These are phyloP conservation scores for Nakazawaea ambrosiae DNA, from an alignment of 805 yeast species.

Conservation along the genomic window DNA sequence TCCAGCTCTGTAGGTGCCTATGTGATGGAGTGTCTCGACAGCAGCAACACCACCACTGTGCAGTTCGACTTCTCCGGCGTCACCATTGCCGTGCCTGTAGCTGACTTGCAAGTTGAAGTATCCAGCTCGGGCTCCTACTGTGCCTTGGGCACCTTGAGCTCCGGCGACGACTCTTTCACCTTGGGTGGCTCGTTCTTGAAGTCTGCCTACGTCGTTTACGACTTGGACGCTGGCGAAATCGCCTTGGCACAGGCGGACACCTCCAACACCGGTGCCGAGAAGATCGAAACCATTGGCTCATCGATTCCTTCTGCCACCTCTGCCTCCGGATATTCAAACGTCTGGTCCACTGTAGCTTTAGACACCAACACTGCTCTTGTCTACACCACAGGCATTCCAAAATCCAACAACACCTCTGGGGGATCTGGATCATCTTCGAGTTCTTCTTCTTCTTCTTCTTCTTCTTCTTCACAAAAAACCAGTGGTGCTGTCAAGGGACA, in stretches of 20 bases:
- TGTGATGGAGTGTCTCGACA: slow-evolving; percentile 33
- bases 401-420: neutral
- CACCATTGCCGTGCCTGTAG: slow-evolving; percentile 43
- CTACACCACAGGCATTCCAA: neutral
- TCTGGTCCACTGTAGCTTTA: slow-evolving; percentile 26
- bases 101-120: slow-evolving; percentile 17
- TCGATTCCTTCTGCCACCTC: slow-evolving; percentile 44
- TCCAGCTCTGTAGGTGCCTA: slow-evolving; percentile 36
- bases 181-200: slow-evolving; percentile 50
- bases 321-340: slow-evolving; percentile 39
- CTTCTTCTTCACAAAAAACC: neutral
- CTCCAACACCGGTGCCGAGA: slow-evolving; percentile 20
- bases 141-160: slow-evolving; percentile 33
- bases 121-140: slow-evolving; percentile 25
- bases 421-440: neutral
- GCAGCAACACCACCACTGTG: slow-evolving; percentile 21
- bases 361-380: slow-evolving; percentile 4
- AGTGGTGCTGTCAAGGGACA: neutral
- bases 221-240: slow-evolving; percentile 36
- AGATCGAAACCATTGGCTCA: slow-evolving; percentile 37
- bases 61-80: slow-evolving; percentile 54
- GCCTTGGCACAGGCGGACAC: slow-evolving; percentile 38
- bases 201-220: slow-evolving; percentile 47
- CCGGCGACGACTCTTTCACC: slow-evolving; percentile 28
- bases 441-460: neutral